These are phyloP conservation scores for Camellia oleifera DNA, from an alignment of 179 eudicot genomes.

Conservation along the genomic window DNA sequence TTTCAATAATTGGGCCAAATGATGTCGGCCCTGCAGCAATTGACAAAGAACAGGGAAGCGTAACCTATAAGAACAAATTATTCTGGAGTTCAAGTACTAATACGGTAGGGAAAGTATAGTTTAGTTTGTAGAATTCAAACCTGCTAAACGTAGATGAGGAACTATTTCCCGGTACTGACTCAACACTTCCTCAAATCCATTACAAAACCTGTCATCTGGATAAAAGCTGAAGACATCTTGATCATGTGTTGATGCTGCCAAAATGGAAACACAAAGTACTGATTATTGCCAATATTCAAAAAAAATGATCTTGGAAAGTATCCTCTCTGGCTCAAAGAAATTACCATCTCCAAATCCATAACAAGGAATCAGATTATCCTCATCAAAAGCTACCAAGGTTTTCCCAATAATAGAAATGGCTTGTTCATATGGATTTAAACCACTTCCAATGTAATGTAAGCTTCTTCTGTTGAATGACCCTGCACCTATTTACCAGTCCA, in stretches of 20 bases:
- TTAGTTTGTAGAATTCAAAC: conserved; percentile 21
- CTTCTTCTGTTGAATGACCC: conserved; percentile 48
- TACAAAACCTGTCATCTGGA: conserved; percentile 56
- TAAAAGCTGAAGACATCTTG: conserved; percentile 66
- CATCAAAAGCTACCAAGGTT: conserved; percentile 66
- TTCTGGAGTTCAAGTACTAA: neutral
- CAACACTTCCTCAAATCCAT: conserved; percentile 70
- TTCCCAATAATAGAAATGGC: conserved; percentile 71
- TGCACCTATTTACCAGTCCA: conserved; percentile 35
- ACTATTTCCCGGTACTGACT: conserved; percentile 57
- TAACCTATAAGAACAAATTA: conserved; percentile 9
- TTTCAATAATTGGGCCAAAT: conserved; percentile 67
- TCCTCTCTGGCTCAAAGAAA: neutral
- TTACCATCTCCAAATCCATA: conserved; percentile 86
- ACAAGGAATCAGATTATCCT: conserved; percentile 73
- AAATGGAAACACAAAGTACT: neutral
- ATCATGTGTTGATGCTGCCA: conserved; percentile 69
- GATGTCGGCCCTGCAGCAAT: conserved; percentile 61
- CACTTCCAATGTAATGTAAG: conserved; percentile 60
- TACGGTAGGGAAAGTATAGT: no score
- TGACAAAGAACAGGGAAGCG: neutral
- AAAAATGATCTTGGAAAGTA: neutral
- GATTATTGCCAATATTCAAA: neutral
- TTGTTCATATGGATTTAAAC: conserved; percentile 61
- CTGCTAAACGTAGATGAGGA: conserved; percentile 61